Base-by-base conservation (phyloP, 495 filamentous ascomycete genomes). In the Entonaema liquescens region DNA sequence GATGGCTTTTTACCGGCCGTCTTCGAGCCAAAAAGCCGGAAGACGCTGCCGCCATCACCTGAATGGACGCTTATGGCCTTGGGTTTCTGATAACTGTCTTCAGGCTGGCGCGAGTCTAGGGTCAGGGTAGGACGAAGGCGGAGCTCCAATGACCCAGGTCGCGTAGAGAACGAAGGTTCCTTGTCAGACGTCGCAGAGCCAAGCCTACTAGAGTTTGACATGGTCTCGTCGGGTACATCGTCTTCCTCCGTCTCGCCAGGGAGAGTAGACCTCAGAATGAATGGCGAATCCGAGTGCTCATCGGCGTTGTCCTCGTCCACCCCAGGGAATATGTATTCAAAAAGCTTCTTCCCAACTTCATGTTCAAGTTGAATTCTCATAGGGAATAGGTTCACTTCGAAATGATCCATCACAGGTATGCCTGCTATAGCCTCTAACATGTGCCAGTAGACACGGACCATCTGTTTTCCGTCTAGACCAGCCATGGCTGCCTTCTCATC, bases 371-470 rank as follows among this genome's bases (percentile, higher is more conserved):
- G 96, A 29, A 99, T 88, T 76, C 92, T 97, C 72, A 99, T 86
- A 1, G 95, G 95, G 77, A 95, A 94, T 9, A 98, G 81, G 67
- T 94, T 92, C 56, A 99, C 91, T 78, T 99, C 95, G 70, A 99
- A 99, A 75, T 96, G 91, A 70, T 98, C 94, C 84, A 98, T 90
- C 50, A 99, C 94, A 1, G 95, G 94, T 72, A 99, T 98, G 35
- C 95, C 95, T 44, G 95, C 95, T 75, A 99, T 97, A 36, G 95
- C 95, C 77, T 99, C 95, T 6, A 98, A 85, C 93, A 97, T 97
- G 75, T 97, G 90, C 93, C 95, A 99, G 71, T 93, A 93, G 33
- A 99, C 91, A 35, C 91, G 88, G 49, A 98, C 86, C 91, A 98
- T 98, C 63, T 90, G 90, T 62, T 83, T 81, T 25, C 80, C 80